phyloP scores from a whole-genome alignment of 177 flowering plant species.

The Vitis hybrid region DNA sequence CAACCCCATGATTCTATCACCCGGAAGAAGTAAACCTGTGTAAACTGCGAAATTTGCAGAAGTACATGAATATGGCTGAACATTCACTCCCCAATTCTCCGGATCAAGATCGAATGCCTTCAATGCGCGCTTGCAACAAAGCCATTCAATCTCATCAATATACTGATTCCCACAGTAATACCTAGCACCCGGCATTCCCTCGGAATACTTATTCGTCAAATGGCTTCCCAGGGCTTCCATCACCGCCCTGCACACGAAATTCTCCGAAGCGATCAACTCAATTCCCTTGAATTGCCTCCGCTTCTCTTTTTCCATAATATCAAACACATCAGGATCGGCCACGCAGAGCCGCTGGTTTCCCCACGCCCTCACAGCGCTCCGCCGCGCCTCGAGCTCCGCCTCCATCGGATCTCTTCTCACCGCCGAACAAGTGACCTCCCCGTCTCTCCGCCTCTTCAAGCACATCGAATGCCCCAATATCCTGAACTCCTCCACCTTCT shows the following conservation, averaged over 20 bases:
- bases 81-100: conserved; percentile 70
- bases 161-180: conserved; percentile 56
- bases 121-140: conserved; percentile 49
- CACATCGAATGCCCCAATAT: conserved; percentile 57
- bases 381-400: conserved; percentile 30
- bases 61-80: conserved; percentile 82
- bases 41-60: conserved; percentile 87
- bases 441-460: conserved; percentile 41
- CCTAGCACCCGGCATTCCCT: conserved; percentile 57
- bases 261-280: conserved; percentile 61
- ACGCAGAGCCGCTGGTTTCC: conserved; percentile 35
- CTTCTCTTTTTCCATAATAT: conserved; percentile 57
- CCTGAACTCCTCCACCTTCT: conserved; percentile 37
- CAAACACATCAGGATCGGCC: conserved; percentile 48
- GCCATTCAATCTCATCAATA: conserved; percentile 53
- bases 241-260: conserved; percentile 53
- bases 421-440: conserved; percentile 24
- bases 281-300: conserved; percentile 45
- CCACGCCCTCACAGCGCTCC: conserved; percentile 41
- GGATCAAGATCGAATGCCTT: conserved; percentile 43
- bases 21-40: conserved; percentile 71
- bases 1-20: conserved; percentile 87
- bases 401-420: conserved; percentile 5
- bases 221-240: conserved; percentile 60
- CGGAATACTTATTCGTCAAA: conserved; percentile 59